Conservation (phyloP, 2,329 filamentous ascomycete species). For the Dendryphion nanum region DNA sequence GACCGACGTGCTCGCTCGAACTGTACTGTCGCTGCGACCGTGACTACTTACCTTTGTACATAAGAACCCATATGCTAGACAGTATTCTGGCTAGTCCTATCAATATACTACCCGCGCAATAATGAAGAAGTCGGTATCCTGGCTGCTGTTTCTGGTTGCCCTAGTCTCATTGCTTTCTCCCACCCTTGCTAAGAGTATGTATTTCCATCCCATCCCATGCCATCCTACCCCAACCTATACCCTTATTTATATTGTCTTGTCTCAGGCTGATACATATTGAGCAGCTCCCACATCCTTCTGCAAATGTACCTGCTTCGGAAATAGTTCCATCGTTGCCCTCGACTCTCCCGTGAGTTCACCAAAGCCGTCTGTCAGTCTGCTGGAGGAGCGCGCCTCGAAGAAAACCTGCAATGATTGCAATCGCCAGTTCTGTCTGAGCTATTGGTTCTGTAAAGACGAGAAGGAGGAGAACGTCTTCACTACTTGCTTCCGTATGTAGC, state of each 20-base stretch:
- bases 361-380: slow-evolving; percentile 18
- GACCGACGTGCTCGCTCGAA: background rate
- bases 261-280: too few species aligned
- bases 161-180: slow-evolving; percentile 38
- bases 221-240: too few species aligned
- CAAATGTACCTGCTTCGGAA: slow-evolving; percentile 69
- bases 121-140: slow-evolving; percentile 24
- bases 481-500: slow-evolving; percentile 60
- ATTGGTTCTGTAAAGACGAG: slow-evolving; percentile 60
- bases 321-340: slow-evolving; percentile 67
- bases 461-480: slow-evolving; percentile 65
- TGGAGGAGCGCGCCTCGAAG: slow-evolving; percentile 31
- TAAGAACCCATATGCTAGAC: background rate
- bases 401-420: slow-evolving; percentile 66
- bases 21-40: too few species aligned
- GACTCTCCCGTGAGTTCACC: slow-evolving; percentile 42
- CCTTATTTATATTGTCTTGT: too few species aligned
- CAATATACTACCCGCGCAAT: slow-evolving; percentile 4
- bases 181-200: slow-evolving; percentile 45
- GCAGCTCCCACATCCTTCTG: slow-evolving; percentile 64
- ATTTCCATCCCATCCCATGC: background rate
- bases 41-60: too few species aligned
- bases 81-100: background rate
- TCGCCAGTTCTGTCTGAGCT: slow-evolving; percentile 64
- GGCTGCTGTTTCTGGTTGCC: slow-evolving; percentile 21